Evolutionary conservation across 2,329 filamentous ascomycete species (phyloP).

Genomic region (Colletotrichum sp.): DNA sequence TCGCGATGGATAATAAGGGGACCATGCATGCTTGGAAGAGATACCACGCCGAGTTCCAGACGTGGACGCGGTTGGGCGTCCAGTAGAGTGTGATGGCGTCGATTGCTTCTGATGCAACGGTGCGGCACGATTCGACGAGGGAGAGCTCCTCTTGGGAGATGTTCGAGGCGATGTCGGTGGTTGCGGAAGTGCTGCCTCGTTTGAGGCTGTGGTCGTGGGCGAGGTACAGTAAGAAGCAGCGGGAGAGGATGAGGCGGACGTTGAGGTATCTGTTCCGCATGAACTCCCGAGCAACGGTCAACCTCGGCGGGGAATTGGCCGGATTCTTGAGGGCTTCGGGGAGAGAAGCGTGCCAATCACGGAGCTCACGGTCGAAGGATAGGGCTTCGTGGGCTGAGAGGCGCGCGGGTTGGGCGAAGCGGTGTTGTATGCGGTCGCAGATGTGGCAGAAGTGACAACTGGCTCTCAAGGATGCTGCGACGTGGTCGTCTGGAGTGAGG

Average conservation of each 20-base stretch:
- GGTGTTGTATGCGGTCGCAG: slow-evolving; percentile 33
- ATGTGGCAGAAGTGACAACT: slow-evolving; percentile 34
- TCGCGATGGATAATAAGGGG: slow-evolving; percentile 31
- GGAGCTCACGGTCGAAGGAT: slow-evolving; percentile 31
- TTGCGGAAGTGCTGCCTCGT: background rate
- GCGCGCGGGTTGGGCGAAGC: slow-evolving; percentile 30
- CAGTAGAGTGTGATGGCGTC: slow-evolving; percentile 34
- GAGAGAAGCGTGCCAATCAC: slow-evolving; percentile 29
- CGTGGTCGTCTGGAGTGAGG: slow-evolving; percentile 27
- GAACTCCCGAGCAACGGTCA: slow-evolving; percentile 31
- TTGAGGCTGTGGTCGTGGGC: slow-evolving; percentile 24
- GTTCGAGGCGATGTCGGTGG: background rate
- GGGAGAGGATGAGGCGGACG: slow-evolving; percentile 29
- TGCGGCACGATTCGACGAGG: slow-evolving; percentile 28
- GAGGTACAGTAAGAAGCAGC: slow-evolving; percentile 26
- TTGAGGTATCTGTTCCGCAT: slow-evolving; percentile 35
- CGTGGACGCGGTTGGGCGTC: slow-evolving; percentile 35
- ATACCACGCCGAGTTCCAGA: slow-evolving; percentile 36
- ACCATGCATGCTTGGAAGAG: slow-evolving; percentile 37
- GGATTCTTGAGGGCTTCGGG: slow-evolving; percentile 25
- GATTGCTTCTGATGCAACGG: slow-evolving; percentile 33
- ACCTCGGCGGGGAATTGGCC: slow-evolving; percentile 26
- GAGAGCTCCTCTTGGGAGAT: slow-evolving; percentile 25
- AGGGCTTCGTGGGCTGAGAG: slow-evolving; percentile 28
- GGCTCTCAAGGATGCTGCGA: slow-evolving; percentile 27